A percentile compares a stretch with the other conserved stretches of the same genome.
Conservation (phyloP, 2,329 filamentous ascomycete species). For the Xylariales sp. region DNA sequence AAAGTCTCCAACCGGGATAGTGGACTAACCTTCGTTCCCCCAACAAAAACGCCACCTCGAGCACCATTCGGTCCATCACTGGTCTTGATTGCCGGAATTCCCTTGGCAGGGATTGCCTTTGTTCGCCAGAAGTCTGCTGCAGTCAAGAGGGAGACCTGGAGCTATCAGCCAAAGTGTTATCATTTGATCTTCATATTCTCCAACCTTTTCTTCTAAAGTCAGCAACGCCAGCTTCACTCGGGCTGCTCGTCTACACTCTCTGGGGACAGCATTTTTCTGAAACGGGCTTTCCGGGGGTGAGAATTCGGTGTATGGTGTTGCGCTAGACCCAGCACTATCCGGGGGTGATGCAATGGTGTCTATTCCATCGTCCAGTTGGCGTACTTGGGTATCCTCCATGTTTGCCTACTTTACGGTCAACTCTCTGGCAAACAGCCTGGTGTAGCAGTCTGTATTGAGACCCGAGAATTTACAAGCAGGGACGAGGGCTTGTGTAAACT, state of each 20-base stretch:
- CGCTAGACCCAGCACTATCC: slow-evolving; percentile 32
- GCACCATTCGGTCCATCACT: slow-evolving; percentile 69
- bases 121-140: slow-evolving; percentile 69
- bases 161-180: slow-evolving; percentile 9
- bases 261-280: slow-evolving; percentile 28
- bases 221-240: slow-evolving; percentile 47
- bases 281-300: slow-evolving; percentile 41
- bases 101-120: slow-evolving; percentile 56
- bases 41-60: slow-evolving; percentile 64
- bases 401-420: slow-evolving; percentile 5
- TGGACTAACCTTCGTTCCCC: slow-evolving; percentile 52
- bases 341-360: slow-evolving; percentile 32
- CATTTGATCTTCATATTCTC: slow-evolving; percentile 7
- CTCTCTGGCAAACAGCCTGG: slow-evolving; percentile 6
- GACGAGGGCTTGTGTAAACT: too few species aligned
- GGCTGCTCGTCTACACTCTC: slow-evolving; percentile 36
- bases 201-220: slow-evolving; percentile 54
- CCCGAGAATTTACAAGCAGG: too few species aligned
- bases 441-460: neutral
- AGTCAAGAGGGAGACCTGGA: slow-evolving; percentile 52
- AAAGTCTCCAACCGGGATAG: slow-evolving; percentile 9
- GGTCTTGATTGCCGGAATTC: slow-evolving; percentile 60
- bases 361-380: slow-evolving; percentile 23
- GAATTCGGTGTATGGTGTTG: slow-evolving; percentile 47
- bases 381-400: slow-evolving; percentile 24